Evolutionary conservation across 306 rosid genomes (phyloP).

Genomic region (Alnus rubra): DNA sequence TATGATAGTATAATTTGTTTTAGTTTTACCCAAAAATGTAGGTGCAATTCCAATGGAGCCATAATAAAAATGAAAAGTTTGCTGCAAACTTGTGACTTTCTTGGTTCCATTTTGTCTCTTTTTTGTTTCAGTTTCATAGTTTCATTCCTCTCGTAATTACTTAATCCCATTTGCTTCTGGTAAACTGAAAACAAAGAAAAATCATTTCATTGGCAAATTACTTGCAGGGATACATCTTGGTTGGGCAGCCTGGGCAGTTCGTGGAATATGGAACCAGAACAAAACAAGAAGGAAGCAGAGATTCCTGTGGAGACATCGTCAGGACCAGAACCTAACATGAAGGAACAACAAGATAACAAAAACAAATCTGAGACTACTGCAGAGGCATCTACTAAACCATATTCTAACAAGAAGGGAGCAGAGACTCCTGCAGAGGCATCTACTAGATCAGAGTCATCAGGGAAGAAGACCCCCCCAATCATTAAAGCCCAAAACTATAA

Average conservation of each 20-base stretch:
- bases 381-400: constrained; percentile 17
- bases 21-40: neutral
- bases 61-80: neutral
- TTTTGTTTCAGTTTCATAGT: neutral
- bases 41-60: too few relatives aligned
- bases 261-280: neutral
- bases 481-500: constrained; percentile 56
- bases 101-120: neutral
- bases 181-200: neutral
- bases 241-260: neutral
- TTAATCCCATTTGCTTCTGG: neutral
- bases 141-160: neutral
- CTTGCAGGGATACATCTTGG: constrained; percentile 23
- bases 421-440: constrained; percentile 34
- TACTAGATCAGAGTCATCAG: constrained; percentile 36
- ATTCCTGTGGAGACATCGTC: constrained; percentile 1
- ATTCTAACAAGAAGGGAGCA: constrained; percentile 26
- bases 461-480: constrained; percentile 39
- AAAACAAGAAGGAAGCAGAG: neutral
- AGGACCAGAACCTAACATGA: constrained; percentile 11
- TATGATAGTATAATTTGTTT: neutral
- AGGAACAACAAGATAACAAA: neutral
- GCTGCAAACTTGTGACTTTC: neutral
- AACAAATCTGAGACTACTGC: constrained; percentile 10
- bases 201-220: neutral